These are phyloP conservation scores for Ophidiomyces ophidiicola DNA, from an alignment of 2,329 filamentous ascomycete genomes.

Conservation along the genomic window DNA sequence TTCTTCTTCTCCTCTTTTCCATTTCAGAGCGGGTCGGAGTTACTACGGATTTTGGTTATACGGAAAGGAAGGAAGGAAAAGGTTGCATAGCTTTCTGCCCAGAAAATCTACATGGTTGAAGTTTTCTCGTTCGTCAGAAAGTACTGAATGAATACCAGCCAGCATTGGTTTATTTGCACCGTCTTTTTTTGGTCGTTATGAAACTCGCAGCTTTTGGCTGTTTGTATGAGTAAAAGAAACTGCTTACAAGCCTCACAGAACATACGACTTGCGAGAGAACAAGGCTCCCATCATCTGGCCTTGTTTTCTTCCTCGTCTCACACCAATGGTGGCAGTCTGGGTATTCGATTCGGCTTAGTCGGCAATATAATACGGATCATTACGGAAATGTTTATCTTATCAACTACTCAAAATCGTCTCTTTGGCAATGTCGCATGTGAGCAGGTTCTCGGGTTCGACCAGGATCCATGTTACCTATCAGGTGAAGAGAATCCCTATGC, in stretches of 20 bases:
- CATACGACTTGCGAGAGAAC: no score
- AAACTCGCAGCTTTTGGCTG: no score
- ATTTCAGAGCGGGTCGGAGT: not conserved
- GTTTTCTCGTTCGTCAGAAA: no score
- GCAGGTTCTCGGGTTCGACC: not conserved
- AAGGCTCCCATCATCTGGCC: no score
- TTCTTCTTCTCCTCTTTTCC: not conserved
- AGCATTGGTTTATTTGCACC: no score
- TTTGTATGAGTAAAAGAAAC: no score
- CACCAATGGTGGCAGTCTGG: no score
- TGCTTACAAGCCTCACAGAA: no score
- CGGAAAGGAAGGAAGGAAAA: conserved; percentile 2
- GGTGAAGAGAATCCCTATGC: not conserved
- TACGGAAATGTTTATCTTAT: not conserved
- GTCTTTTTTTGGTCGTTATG: no score
- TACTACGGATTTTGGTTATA: conserved; percentile 1
- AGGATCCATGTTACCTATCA: not conserved
- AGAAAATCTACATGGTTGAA: no score
- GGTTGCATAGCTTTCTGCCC: not conserved
- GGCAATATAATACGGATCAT: conserved; percentile 1
- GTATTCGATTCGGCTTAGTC: not conserved
- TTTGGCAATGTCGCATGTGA: conserved; percentile 2
- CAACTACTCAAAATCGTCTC: not conserved
- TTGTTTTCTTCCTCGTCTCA: no score
- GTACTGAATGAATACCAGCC: no score